phyloP scores from a whole-genome alignment of 768 basidiomycete species.

The Mycena indigotica region DNA sequence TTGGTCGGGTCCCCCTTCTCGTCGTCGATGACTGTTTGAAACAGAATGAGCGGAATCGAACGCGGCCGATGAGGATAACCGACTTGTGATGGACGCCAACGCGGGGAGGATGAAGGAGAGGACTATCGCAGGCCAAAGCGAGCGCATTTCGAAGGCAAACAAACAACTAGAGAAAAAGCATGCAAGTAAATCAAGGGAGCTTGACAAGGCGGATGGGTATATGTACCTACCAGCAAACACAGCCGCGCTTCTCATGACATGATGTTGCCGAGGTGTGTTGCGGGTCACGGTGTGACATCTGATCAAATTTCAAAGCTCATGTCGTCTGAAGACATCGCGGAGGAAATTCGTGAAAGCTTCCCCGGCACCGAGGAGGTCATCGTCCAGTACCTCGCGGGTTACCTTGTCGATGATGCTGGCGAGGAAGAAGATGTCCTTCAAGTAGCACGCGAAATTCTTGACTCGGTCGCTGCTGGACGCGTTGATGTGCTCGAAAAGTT shows the following conservation, averaged over 20 bases:
- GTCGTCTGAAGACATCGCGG: slow-evolving; percentile 73
- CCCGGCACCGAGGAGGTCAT: slow-evolving; percentile 84
- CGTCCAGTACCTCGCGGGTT: slow-evolving; percentile 85
- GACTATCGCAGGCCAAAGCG: slow-evolving; percentile 8
- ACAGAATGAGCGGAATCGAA: neutral
- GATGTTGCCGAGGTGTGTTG: neutral
- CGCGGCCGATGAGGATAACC: neutral
- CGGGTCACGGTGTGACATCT: neutral
- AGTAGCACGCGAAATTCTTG: slow-evolving; percentile 70
- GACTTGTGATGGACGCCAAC: slow-evolving; percentile 4
- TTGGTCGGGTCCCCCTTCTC: neutral
- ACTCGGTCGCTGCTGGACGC: slow-evolving; percentile 70
- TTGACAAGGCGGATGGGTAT: neutral
- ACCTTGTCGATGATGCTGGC: slow-evolving; percentile 84
- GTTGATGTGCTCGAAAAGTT: slow-evolving; percentile 63
- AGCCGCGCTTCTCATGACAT: neutral
- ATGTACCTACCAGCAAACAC: neutral
- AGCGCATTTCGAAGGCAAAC: slow-evolving; percentile 16
- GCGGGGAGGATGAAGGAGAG: slow-evolving; percentile 9
- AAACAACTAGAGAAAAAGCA: slow-evolving; percentile 13
- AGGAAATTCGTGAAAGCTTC: slow-evolving; percentile 69
- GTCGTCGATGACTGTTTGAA: slow-evolving; percentile 10
- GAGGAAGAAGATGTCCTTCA: slow-evolving; percentile 88
- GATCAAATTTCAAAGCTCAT: slow-evolving; percentile 8
- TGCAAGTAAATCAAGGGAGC: too few species aligned